Evolutionary conservation across 495 filamentous ascomycete species (phyloP).

Genomic region (Choiromyces venosus): DNA sequence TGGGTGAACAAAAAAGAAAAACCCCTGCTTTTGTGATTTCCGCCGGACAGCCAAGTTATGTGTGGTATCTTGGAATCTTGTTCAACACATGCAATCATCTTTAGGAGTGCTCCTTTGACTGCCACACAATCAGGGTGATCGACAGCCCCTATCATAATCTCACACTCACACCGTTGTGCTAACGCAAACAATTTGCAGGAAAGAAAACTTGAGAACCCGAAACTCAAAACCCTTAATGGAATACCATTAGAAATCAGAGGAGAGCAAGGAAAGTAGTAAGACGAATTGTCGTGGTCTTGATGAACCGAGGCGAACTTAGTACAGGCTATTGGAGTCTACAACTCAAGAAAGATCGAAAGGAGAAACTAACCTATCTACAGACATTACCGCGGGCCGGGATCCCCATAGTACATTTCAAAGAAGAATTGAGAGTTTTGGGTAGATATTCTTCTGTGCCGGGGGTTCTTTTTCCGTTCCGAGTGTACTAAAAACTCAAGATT

Average conservation of each 20-base stretch:
- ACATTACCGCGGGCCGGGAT: neutral
- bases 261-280: too few relatives aligned
- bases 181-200: neutral
- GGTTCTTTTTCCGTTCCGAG: neutral
- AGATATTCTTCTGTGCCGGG: neutral
- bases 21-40: neutral
- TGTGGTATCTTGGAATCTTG: neutral
- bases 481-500: neutral
- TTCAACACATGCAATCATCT: neutral
- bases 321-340: neutral
- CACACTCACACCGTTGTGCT: neutral
- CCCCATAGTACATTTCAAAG: neutral
- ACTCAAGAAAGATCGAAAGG: fast-evolving
- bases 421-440: neutral
- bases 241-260: neutral
- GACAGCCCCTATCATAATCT: neutral
- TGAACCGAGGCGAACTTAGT: neutral
- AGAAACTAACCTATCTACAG: neutral
- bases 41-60: neutral
- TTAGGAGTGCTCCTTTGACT: neutral
- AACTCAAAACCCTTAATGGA: neutral
- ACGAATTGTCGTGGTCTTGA: too few relatives aligned
- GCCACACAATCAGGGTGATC: neutral
- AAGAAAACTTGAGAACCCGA: neutral
- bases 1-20: neutral